Conservation (phyloP, 768 basidiomycete species). For the Coprinopsis sp. region DNA sequence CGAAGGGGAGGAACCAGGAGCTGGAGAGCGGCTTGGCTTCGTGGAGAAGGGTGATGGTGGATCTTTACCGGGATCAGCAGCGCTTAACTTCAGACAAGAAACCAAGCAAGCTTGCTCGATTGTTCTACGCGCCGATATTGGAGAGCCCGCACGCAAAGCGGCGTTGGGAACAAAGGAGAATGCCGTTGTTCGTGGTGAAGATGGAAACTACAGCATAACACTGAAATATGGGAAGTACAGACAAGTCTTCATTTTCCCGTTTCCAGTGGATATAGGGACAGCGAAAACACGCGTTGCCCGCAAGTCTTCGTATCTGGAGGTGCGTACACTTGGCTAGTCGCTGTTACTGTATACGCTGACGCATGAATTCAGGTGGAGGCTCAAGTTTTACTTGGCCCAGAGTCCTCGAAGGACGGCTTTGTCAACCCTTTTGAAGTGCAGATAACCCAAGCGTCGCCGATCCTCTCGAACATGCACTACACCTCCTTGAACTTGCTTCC, state of each 20-base stretch:
- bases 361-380: slow-evolving; percentile 1
- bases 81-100: too few relatives aligned
- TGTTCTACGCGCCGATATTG: not conserved
- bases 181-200: not conserved
- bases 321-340: slow-evolving; percentile 18
- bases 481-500: not conserved
- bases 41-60: too few relatives aligned
- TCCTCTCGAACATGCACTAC: not conserved
- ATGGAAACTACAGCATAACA: not conserved
- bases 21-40: too few relatives aligned
- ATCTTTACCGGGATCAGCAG: too few relatives aligned
- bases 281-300: slow-evolving; percentile 40
- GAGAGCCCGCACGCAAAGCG: not conserved
- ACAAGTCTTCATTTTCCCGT: not conserved
- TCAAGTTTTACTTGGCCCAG: not conserved
- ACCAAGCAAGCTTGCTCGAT: not conserved
- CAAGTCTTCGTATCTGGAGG: slow-evolving; percentile 48
- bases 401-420: not conserved
- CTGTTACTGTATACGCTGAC: not conserved
- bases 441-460: not conserved
- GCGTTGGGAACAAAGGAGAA: not conserved
- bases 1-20: not conserved
- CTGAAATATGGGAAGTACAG: not conserved
- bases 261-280: not conserved
- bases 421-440: not conserved